Evolutionary conservation across 139 green algal genomes (phyloP), one percentile per base, ranked within the genome.

Genomic region (Chlorella sp.): DNA sequence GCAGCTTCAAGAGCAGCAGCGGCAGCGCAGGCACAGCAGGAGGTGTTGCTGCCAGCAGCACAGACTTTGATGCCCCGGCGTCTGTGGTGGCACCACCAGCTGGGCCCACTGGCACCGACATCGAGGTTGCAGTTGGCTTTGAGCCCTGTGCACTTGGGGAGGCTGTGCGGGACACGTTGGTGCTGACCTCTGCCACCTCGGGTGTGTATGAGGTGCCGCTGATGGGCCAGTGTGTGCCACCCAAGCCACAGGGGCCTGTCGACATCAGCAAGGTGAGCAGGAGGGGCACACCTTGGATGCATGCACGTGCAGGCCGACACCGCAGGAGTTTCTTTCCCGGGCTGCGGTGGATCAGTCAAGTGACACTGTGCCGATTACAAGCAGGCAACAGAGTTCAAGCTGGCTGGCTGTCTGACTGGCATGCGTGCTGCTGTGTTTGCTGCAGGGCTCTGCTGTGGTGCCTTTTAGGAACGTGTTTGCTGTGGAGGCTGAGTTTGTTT

Each of bases 381-480:
- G n/a, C n/a, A n/a, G n/a, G n/a, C n/a, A n/a, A n/a, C n/a, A n/a
- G n/a, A n/a, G n/a, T n/a, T n/a, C n/a, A n/a, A n/a, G n/a, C n/a
- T n/a, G n/a, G n/a, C n/a, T n/a, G n/a, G n/a, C n/a, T n/a, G n/a
- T n/a, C n/a, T n/a, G n/a, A n/a, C n/a, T n/a, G n/a, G n/a, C n/a
- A n/a, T n/a, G n/a, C n/a, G n/a, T n/a, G n/a, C n/a, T n/a, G n/a
- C n/a, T n/a, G n/a, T n/a, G n/a, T n/a, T n/a, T n/a, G n/a, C n/a
- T n/a, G n/a, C n/a, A 85, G 71, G 82, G 84, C 49, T 70, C 70
- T n/a, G 85, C 70, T 0, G 55, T 49, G 6, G 70, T 92, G 63
- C 80, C 83, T 3, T 91, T 91, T 80, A 86, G 84, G 27, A 95
- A 95, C 70, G 81, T 93, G 14, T 93, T 95, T 42, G 4, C 66